These are phyloP conservation scores for Venturiaceae sp. DNA, from an alignment of 2,329 filamentous ascomycete species.

Conservation along the genomic window DNA sequence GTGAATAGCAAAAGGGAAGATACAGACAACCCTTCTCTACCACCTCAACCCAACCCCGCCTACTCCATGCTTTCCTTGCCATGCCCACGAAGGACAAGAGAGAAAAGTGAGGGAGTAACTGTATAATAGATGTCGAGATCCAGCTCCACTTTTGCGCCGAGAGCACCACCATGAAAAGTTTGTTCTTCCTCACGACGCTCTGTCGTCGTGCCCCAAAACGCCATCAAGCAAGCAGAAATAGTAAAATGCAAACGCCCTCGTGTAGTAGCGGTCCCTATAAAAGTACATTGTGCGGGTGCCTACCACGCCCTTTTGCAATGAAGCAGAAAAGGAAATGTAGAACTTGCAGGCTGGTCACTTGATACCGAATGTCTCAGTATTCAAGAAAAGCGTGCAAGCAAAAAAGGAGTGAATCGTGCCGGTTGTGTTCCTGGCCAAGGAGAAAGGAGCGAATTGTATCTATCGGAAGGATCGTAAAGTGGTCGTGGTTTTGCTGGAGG, in stretches of 20 bases:
- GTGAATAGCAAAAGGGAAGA: background rate
- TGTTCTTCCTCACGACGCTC: no score
- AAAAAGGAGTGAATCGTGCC: background rate
- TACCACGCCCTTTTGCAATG: background rate
- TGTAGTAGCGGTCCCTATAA: background rate
- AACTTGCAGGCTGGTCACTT: background rate
- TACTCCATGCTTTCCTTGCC: background rate
- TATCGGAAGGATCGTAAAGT: background rate
- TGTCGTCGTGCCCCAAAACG: background rate
- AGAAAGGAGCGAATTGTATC: background rate
- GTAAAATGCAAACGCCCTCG: background rate
- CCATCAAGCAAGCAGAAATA: background rate
- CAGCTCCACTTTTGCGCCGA: slow-evolving; percentile 1
- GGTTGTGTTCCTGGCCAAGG: background rate
- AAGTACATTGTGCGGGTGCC: background rate
- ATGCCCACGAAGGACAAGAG: background rate
- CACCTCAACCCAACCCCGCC: background rate
- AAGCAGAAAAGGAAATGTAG: background rate
- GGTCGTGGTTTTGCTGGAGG: background rate
- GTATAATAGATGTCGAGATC: slow-evolving; percentile 1
- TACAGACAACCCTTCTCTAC: background rate
- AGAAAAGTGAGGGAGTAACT: background rate
- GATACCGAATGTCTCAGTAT: background rate
- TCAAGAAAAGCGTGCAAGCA: background rate
- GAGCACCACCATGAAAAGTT: background rate